phyloP scores from a whole-genome alignment of 2,329 filamentous ascomycete species.

The Arachnomyces sp. region DNA sequence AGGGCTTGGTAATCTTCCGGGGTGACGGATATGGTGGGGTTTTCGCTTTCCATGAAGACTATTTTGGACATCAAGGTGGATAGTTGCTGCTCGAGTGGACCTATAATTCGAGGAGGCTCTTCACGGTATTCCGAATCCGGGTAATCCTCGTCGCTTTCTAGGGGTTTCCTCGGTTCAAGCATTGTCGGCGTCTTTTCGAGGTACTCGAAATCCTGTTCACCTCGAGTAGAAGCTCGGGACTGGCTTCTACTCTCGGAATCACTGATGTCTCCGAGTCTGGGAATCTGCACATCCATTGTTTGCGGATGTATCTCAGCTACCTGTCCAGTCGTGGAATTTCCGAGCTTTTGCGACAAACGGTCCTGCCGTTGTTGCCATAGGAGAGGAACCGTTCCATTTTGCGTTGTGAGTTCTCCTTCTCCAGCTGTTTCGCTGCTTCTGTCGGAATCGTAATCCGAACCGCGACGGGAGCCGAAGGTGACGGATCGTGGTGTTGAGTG shows the following conservation, averaged over 20 bases:
- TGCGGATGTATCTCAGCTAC: constrained; percentile 2
- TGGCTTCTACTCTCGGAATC: constrained; percentile 3
- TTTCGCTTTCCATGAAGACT: constrained; percentile 7
- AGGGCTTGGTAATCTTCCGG: constrained; percentile 30
- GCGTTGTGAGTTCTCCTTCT: constrained; percentile 16
- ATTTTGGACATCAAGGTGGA: constrained; percentile 8
- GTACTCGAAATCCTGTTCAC: constrained; percentile 1
- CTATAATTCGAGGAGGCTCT: constrained; percentile 1
- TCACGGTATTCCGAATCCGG: background rate
- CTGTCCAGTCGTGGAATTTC: background rate
- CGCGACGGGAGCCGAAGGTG: background rate
- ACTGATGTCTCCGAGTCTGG: constrained; percentile 1
- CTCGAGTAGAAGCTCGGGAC: background rate
- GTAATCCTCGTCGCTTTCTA: background rate
- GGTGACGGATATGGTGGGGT: constrained; percentile 20
- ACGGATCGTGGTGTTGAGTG: constrained; percentile 4
- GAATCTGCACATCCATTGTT: constrained; percentile 1
- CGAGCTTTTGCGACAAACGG: constrained; percentile 4
- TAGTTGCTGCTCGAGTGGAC: constrained; percentile 6
- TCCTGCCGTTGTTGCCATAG: constrained; percentile 5
- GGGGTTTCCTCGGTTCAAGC: background rate
- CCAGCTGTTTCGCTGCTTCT: constrained; percentile 17
- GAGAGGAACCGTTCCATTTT: background rate
- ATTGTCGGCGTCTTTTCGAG: constrained; percentile 5
- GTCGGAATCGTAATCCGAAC: constrained; percentile 4